Evolutionary conservation across 768 basidiomycete species (phyloP).

Genomic region (Auriscalpium orientale): DNA sequence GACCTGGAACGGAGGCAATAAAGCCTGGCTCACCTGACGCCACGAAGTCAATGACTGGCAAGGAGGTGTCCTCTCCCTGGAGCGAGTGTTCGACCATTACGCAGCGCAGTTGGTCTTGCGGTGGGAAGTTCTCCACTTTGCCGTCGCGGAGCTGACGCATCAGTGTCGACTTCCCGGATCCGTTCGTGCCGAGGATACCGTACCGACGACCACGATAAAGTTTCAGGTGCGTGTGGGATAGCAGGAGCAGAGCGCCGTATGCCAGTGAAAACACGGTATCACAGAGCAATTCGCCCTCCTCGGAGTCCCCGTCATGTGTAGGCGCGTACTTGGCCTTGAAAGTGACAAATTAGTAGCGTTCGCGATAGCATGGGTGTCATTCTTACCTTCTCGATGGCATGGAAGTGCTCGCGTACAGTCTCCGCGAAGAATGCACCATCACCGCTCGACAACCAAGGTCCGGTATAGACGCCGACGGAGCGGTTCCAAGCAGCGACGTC

Average conservation of each 20-base stretch:
- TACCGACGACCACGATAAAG: slow-evolving; percentile 88
- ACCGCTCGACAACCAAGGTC: slow-evolving; percentile 51
- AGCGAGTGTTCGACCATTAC: slow-evolving; percentile 98
- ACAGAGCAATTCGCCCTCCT: slow-evolving; percentile 82
- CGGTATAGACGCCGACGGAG: slow-evolving; percentile 65
- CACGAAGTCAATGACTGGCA: slow-evolving; percentile 85
- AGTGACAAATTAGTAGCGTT: background rate
- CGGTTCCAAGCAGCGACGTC: slow-evolving; percentile 57
- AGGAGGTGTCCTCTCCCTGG: slow-evolving; percentile 84
- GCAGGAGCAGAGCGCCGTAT: slow-evolving; percentile 87
- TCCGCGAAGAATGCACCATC: slow-evolving; percentile 47
- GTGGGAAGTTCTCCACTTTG: slow-evolving; percentile 94
- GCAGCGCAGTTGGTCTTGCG: slow-evolving; percentile 76
- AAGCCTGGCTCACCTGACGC: slow-evolving; percentile 52
- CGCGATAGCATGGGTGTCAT: slow-evolving; percentile 3
- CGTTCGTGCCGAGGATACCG: slow-evolving; percentile 94
- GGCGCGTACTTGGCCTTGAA: slow-evolving; percentile 53
- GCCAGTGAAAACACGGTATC: slow-evolving; percentile 94
- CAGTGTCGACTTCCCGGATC: slow-evolving; percentile 91
- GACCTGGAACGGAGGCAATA: background rate
- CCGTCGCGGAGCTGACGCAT: slow-evolving; percentile 93
- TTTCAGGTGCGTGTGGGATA: slow-evolving; percentile 89
- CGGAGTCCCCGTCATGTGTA: slow-evolving; percentile 34
- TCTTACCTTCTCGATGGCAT: slow-evolving; percentile 63
- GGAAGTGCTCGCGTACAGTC: slow-evolving; percentile 62